Base-by-base conservation (phyloP, 1,139 yeast genomes). In the Kodamaea alishanica region DNA sequence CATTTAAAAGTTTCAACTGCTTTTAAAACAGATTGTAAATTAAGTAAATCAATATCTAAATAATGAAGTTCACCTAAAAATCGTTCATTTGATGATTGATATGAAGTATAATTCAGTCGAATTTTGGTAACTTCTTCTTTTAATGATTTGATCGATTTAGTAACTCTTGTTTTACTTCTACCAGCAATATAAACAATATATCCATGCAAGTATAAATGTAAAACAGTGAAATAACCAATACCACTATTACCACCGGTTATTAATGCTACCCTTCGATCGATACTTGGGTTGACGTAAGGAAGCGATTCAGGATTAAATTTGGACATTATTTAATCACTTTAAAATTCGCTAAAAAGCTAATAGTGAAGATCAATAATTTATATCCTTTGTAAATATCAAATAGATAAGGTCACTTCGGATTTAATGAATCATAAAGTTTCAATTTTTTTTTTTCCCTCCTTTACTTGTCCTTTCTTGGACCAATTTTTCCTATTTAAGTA, bases 1-100 rank as follows among this genome's bases (percentile, higher is more conserved):
- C 61, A 54, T 35, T 61, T 63, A 46, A 86, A 74, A 26, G 65
- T 64, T 8, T 61, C 56, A 5, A 78, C 81, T 0, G 89, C 86
- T 24, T 55, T 55, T 26, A 75, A 70, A 2, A 87, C 87, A 24
- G 82, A 71, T 15, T 68, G 57, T 38, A 88, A 63, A 42, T 73
- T 77, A 24, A 79, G 60, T 34, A 87, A 62, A 57, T 88, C 95
- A 37, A 84, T 60, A 40, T 80, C 81, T 30, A 86, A 52, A 45
- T 69, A 77, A 38, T 69, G 64, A 29, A 87, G 59, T 42, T 76
- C 79, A 0, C 96, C 96, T 22, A 77, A 49, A 43, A 59, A 65
- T 26, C 64, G 47, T 24, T 36, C 44, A 7, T 26, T 26, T 2
- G 40, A 24, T 2, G 32, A 24, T 9, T 44, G 37, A 22, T 41